phyloP scores from a whole-genome alignment of 2,329 filamentous ascomycete species.

The Hirsutella rhossiliensis region DNA sequence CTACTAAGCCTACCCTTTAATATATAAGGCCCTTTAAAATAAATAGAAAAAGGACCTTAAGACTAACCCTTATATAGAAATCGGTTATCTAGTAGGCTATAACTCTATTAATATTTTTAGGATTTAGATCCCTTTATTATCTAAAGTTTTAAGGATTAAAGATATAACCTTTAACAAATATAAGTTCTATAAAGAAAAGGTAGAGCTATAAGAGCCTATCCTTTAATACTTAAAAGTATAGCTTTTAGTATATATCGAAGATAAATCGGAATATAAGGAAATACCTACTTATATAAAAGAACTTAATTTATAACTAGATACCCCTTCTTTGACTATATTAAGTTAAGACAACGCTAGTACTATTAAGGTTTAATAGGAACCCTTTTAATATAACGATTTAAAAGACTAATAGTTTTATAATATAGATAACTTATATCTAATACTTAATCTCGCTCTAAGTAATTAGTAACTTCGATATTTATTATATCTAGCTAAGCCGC shows the following conservation, averaged over 20 bases:
- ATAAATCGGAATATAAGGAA: background rate
- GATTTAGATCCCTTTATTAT: background rate
- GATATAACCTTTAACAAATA: constrained; percentile 1
- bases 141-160: background rate
- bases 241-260: background rate
- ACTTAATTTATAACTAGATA: too few species aligned
- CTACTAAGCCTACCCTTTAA: background rate
- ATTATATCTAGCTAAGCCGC: too few species aligned
- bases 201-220: background rate
- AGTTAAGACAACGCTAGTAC: too few species aligned
- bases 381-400: too few species aligned
- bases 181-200: background rate
- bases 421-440: too few species aligned
- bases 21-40: background rate
- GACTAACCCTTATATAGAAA: background rate
- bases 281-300: too few species aligned
- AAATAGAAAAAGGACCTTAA: background rate
- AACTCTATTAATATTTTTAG: background rate
- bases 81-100: background rate
- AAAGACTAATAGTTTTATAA: too few species aligned
- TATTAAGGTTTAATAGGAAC: too few species aligned
- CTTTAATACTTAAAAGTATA: background rate
- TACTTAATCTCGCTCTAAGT: too few species aligned
- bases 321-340: too few species aligned
- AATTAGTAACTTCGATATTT: too few species aligned